A percentile compares a stretch with the other conserved stretches of the same genome.
These are phyloP conservation scores for Eucalyptus caleyi DNA, from an alignment of 345 rosid genomes.

Conservation along the genomic window DNA sequence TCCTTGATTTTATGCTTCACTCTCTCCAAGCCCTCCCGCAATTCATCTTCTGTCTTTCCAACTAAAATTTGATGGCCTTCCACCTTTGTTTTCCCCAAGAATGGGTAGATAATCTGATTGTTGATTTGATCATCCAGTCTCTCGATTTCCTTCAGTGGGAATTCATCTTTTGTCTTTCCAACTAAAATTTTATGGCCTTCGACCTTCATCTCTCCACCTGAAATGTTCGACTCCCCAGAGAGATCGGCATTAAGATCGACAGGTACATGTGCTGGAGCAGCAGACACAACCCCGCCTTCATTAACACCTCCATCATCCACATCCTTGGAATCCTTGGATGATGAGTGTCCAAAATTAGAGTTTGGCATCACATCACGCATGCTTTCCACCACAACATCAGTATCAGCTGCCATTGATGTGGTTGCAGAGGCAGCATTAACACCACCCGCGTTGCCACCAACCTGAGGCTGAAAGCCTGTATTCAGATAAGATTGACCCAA, in stretches of 20 bases:
- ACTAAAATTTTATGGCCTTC: not conserved
- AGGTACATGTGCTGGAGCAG: not conserved
- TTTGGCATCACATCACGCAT: not conserved
- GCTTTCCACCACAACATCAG: not conserved
- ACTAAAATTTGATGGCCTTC: no score
- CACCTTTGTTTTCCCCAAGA: not conserved
- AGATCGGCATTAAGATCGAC: constrained; percentile 28
- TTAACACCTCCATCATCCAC: not conserved
- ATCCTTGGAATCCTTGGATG: not conserved
- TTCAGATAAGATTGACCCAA: constrained; percentile 14
- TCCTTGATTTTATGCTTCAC: no score
- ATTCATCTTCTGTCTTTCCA: no score
- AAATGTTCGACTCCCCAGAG: constrained; percentile 1
- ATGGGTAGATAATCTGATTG: not conserved
- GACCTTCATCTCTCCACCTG: not conserved
- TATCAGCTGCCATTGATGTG: constrained; percentile 1
- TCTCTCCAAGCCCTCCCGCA: no score
- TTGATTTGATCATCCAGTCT: constrained; percentile 6
- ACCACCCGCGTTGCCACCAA: not conserved
- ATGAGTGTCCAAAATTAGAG: not conserved
- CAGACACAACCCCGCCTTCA: not conserved
- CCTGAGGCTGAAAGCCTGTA: not conserved
- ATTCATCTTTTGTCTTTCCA: not conserved
- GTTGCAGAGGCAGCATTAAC: constrained; percentile 5
- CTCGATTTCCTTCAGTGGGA: not conserved